A percentile compares a stretch with the other conserved stretches of the same genome.
Evolutionary conservation across 1,139 yeast genomes (phyloP).

Genomic region (Protomyces inouyei): DNA sequence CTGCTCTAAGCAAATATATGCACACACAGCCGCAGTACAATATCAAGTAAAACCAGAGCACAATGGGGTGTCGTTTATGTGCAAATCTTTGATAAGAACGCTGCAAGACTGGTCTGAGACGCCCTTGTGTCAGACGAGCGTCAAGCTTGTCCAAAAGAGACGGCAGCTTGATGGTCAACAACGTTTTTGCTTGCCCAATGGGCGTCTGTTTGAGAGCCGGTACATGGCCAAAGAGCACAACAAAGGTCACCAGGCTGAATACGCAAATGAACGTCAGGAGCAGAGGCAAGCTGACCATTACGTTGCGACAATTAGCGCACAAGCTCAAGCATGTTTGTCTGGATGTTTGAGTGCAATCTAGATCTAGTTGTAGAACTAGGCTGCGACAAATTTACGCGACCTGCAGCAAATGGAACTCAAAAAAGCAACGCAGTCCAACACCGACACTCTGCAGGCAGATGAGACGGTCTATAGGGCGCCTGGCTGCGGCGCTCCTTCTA

Average conservation of each 20-base stretch:
- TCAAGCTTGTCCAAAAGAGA: constrained; percentile 22
- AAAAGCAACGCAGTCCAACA: too few species aligned
- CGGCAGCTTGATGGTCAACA: constrained; percentile 29
- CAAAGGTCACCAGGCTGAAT: constrained; percentile 29
- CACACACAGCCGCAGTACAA: constrained; percentile 14
- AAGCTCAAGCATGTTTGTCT: too few species aligned
- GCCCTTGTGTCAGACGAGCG: constrained; percentile 34
- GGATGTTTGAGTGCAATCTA: too few species aligned
- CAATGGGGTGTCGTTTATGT: constrained; percentile 33
- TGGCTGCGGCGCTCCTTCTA: background rate
- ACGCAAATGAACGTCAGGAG: constrained; percentile 14
- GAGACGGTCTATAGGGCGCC: background rate
- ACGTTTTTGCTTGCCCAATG: constrained; percentile 8
- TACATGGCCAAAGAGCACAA: constrained; percentile 33
- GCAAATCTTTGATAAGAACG: constrained; percentile 27
- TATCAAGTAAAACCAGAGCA: constrained; percentile 27
- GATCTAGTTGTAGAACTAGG: too few species aligned
- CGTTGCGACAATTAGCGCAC: too few species aligned
- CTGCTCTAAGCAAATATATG: constrained; percentile 38
- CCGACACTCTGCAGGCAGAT: background rate
- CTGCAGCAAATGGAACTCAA: too few species aligned
- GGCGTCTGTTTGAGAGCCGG: constrained; percentile 32
- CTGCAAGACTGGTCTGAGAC: constrained; percentile 26
- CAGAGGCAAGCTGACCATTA: constrained; percentile 7
- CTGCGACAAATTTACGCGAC: too few species aligned